Base-by-base conservation (phyloP, 805 yeast genomes). In the Candida corydali region DNA sequence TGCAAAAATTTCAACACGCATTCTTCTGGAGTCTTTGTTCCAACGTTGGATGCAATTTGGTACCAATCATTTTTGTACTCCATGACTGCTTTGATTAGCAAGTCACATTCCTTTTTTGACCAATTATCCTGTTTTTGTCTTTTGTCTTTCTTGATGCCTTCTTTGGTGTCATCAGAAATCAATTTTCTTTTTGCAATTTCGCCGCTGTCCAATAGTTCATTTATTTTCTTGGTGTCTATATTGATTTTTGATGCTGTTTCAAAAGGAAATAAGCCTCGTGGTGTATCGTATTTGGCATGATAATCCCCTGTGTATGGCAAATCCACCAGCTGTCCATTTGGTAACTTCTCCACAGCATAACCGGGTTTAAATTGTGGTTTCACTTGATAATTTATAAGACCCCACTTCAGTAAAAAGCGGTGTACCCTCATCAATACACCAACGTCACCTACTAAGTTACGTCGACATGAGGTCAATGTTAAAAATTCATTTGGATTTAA, bases 201-300 rank as follows among this genome's bases (percentile, higher is more conserved):
- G 17, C 33, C 39, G 17, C 35, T 12, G 26, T 32, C 35, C 41
- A 57, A 44, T 27, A 65, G 42, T 37, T 49, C 54, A 43, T 57
- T 65, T 33, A 64, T 46, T 37, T 56, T 65, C 7, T 50, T 52
- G 23, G 55, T 65, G 61, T 61, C 75, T 52, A 56, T 54, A 9
- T 80, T 77, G 29, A 81, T 75, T 42, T 81, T 82, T 61, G 78
- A 85, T 61, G 78, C 85, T 18, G 89, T 78, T 55, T 87, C 89
- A 61, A 87, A 89, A 14, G 97, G 97, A 55, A 86, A 88, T 49
- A 87, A 64, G 0, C 97, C 97, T 45, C 95, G 71, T 33, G 97
- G 97, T 0, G 95, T 85, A 57, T 89, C 97, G 51, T 78, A 79
- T 41, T 77, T 80, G 2, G 86, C 81, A 37, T 80, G 75, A 63